Evolutionary conservation across 352 stramenopile genomes (phyloP).

Genomic region (Pythium rishiriense): DNA sequence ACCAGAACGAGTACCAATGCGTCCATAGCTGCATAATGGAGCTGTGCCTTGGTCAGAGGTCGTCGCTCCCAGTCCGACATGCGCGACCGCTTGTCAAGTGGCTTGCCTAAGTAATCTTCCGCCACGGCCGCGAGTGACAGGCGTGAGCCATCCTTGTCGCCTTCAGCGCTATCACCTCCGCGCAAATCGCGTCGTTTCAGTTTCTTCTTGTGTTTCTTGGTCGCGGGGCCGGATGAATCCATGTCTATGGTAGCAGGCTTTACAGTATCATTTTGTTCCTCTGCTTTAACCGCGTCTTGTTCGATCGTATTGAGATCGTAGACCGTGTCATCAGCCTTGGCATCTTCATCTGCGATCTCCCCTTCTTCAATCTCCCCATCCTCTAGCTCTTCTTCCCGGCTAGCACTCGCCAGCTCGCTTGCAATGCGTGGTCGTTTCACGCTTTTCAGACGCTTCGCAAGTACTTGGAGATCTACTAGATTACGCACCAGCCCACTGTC

Average conservation of each 20-base stretch:
- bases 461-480: slow-evolving; percentile 56
- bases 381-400: neutral
- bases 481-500: slow-evolving; percentile 11
- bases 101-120: slow-evolving; percentile 55
- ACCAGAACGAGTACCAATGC: slow-evolving; percentile 66
- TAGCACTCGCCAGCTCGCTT: neutral
- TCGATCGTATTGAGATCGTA: neutral
- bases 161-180: slow-evolving; percentile 7
- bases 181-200: slow-evolving; percentile 11
- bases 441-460: slow-evolving; percentile 27
- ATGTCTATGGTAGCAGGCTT: neutral
- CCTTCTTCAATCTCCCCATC: slow-evolving; percentile 5
- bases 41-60: slow-evolving; percentile 60
- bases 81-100: slow-evolving; percentile 67
- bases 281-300: neutral
- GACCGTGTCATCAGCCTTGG: neutral
- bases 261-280: neutral
- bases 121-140: slow-evolving; percentile 55
- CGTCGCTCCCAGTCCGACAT: slow-evolving; percentile 81
- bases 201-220: slow-evolving; percentile 7
- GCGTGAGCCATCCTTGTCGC: slow-evolving; percentile 20
- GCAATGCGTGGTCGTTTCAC: neutral
- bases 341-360: neutral
- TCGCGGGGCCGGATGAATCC: too few relatives aligned
- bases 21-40: slow-evolving; percentile 75